Evolutionary conservation across 1,284 basidiomycete genomes (phyloP), one percentile per base, ranked within the genome.

Genomic region (Uromyces viciae-fabae): DNA sequence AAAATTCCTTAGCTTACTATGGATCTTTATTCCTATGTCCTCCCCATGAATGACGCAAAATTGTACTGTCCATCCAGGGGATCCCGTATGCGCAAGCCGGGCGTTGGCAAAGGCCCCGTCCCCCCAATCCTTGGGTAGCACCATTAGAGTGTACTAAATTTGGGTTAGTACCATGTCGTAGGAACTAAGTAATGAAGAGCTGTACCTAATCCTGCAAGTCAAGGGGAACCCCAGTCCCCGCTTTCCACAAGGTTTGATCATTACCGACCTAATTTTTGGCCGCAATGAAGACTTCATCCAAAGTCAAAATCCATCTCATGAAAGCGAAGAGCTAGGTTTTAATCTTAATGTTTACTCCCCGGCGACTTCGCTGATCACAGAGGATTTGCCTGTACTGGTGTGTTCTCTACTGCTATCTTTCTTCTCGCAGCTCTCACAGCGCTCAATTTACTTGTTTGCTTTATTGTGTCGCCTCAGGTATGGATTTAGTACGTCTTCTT

Each of bases 11-110:
- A n/a, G 42, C n/a, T 22, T 62, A 46, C 25, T 46, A 31, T 58
- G 14, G n/a, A 19, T 33, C 15, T 22, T 64, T 36, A 17, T 38
- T 25, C 31, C 11, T 28, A 52, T 69, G 43, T 40, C n/a, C 9
- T 38, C 60, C 28, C 36, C 38, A 15, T 76, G 17, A 62, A 58
- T 62, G 58, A 76, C 60, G 52, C 31, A 22, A 76, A 62, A 56
- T 78, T 22, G 19, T n/a, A 72, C 25, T 62, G 40, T 28, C 38
- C 42, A 15, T 62, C 36, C 40, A 79, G 77, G 77, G 77, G 31
- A 72, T 79, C 36, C 77, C 77, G 8, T 79, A 72, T 72, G 77
- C 77, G 40, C 77, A 72, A 79, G 66, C 77, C 17, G 56, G 43
- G 25, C 64, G 77, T 46, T 79, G 77, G 77, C 42, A 72, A 46